Conservation (phyloP, 176 grass and related monocot genomes). For the Eragrostis nindensis region DNA sequence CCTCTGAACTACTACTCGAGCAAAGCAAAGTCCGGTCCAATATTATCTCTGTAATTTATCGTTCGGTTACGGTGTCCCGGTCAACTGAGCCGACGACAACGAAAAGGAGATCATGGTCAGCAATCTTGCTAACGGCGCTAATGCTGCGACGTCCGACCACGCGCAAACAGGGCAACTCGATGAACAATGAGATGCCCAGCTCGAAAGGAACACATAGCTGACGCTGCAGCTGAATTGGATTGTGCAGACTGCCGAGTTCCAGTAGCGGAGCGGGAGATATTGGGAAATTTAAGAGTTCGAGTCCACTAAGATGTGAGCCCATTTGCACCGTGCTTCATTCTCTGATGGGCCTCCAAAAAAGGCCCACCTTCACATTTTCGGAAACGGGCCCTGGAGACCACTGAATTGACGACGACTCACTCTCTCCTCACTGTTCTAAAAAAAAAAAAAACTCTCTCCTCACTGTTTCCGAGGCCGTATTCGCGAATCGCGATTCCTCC, state of each 20-base stretch:
- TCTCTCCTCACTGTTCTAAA: neutral
- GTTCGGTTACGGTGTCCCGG: neutral
- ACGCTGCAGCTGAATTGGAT: too few species aligned
- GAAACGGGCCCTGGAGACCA: neutral
- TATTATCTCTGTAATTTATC: neutral
- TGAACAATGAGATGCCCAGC: neutral
- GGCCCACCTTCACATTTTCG: neutral
- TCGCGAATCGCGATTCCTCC: conserved; percentile 4
- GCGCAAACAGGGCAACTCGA: neutral
- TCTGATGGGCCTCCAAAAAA: neutral
- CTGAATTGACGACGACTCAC: neutral
- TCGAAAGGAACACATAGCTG: neutral
- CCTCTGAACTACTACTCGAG: neutral
- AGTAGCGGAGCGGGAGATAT: too few species aligned
- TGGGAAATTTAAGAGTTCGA: neutral
- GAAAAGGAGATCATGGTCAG: neutral
- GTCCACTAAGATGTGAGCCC: neutral
- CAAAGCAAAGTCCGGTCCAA: neutral
- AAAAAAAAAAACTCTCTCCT: neutral
- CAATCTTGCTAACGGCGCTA: neutral
- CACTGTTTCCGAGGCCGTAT: neutral
- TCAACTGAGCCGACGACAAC: neutral
- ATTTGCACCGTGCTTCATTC: neutral
- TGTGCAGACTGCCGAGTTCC: too few species aligned
- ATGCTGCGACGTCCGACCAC: neutral